Evolutionary conservation across 768 basidiomycete genomes (phyloP).

Genomic region (Hemileccinum rubropunctum): DNA sequence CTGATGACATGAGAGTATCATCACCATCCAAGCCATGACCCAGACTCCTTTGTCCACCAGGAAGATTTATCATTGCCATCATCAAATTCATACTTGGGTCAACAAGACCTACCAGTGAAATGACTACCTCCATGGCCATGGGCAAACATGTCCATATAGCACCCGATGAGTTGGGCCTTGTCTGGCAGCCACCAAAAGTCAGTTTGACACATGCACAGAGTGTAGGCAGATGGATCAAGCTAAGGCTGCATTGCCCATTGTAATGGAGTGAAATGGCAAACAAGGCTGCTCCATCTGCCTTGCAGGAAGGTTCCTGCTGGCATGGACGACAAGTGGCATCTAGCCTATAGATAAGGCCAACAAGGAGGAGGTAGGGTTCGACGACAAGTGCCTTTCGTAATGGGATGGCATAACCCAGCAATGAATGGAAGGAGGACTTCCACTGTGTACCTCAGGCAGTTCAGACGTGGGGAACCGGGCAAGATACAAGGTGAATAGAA

Average conservation of each 20-base stretch:
- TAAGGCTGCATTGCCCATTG: not conserved
- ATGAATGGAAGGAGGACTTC: too few relatives aligned
- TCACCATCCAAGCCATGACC: not conserved
- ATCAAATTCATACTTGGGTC: not conserved
- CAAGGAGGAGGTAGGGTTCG: too few relatives aligned
- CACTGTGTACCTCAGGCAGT: too few relatives aligned
- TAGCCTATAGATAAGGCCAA: too few relatives aligned
- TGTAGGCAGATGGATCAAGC: not conserved
- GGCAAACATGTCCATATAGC: constrained; percentile 10
- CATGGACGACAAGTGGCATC: too few relatives aligned
- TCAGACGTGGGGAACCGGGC: too few relatives aligned
- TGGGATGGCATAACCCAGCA: too few relatives aligned
- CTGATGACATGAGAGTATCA: not conserved
- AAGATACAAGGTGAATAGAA: too few relatives aligned
- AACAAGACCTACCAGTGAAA: not conserved
- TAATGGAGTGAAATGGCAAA: too few relatives aligned
- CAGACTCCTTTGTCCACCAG: not conserved
- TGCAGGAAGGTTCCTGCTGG: too few relatives aligned
- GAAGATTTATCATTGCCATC: not conserved
- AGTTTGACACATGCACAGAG: not conserved
- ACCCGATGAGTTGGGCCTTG: constrained; percentile 6
- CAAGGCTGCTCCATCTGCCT: too few relatives aligned
- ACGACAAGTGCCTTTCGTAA: too few relatives aligned
- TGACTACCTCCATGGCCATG: constrained; percentile 12
- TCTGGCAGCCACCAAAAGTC: constrained; percentile 5